Base-by-base conservation (phyloP, 23 red algal genomes). In the Chondrus crispus region DNA sequence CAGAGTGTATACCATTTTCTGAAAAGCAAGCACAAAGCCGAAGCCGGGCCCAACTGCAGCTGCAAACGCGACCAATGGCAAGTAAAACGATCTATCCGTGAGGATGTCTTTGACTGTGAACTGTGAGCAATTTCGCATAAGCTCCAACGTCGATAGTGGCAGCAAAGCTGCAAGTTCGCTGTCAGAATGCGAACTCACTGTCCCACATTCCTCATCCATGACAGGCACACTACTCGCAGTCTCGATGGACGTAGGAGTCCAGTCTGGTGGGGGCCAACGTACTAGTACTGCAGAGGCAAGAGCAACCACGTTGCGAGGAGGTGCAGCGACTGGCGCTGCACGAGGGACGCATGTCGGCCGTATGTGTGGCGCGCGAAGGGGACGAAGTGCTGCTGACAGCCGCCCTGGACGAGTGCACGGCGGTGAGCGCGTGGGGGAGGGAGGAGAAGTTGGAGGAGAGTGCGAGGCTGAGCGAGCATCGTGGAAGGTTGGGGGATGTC, bases 1-100 rank as follows among this genome's bases (percentile, higher is more conserved):
- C 85, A 89, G n/a, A 24, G 57, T 43, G 35, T 24, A 38, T 22
- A 51, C 36, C 85, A 89, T 89, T 10, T 43, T 37, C 85, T 75
- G 71, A 64, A 62, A 75, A 9, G 66, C 68, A 22, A 89, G 69
- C n/a, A 89, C 85, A 35, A 89, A 35, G 35, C 85, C 85, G 47
- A 89, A 89, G 13, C 85, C 85, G 22, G 85, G 85, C 1, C 85
- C 85, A 35, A 79, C 85, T 9, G 85, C 77, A 4, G 13, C 85
- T 3, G 50, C 68, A 46, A 89, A 77, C 68, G 66, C 68, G 26
- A 73, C 30, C 39, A 89, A 32, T 16, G 77, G 68, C 43, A 52
- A 10, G 24, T 75, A 89, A 66, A 89, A 79, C 66, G 85, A 52
- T 2, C 24, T 26, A 26, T 75, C 68, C 5, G 16, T 33, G 4